Evolutionary conservation across 345 rosid genomes (phyloP), one percentile per base, ranked within the genome.

Genomic region (Arabidopsis arenosa): DNA sequence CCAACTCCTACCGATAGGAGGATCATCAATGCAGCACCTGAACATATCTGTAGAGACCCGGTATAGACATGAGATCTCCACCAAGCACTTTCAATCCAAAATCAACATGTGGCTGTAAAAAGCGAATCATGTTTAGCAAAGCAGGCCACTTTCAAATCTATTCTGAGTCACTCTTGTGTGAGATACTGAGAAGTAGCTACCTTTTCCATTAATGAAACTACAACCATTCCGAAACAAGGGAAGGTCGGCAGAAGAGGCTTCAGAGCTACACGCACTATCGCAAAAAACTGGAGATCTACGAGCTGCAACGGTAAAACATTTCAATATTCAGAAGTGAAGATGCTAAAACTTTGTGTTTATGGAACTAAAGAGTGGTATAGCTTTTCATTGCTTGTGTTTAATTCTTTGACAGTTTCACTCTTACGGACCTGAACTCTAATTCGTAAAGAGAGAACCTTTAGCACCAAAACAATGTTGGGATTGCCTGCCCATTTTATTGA

Each of bases 21-120:
- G 78, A 77, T 81, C 78, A 81, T 77, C 85, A 74, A 81, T 80
- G 71, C 40, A 90, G 86, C 88, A 90, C 96, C 96, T 90, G 96
- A 86, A 90, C 84, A 69, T 84, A 82, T 55, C 81, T 88, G 84
- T 88, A 88, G 65, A 90, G 85, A 63, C 90, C 92, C 0, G 93
- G 93, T 75, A 90, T 87, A 39, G 96, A 85, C 93, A 90, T 90
- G 70, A 90, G 54, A 82, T 90, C 96, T 40, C 92, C 96, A 72
- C 96, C 96, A 32, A 86, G 85, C 60, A 90, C 75, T 75, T 80
- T 83, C 63, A 88, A 63, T 81, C 96, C 96, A 68, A 90, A 90
- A 72, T 88, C 96, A 47, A 88, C 85, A 49, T 86, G 85, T 12
- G 96, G 96, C 96, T 90, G 87, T 75, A 78, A 58, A 73, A 58